Evolutionary conservation across 805 yeast species (phyloP), one percentile per base, ranked within the genome.

Genomic region (Candida quercuum): DNA sequence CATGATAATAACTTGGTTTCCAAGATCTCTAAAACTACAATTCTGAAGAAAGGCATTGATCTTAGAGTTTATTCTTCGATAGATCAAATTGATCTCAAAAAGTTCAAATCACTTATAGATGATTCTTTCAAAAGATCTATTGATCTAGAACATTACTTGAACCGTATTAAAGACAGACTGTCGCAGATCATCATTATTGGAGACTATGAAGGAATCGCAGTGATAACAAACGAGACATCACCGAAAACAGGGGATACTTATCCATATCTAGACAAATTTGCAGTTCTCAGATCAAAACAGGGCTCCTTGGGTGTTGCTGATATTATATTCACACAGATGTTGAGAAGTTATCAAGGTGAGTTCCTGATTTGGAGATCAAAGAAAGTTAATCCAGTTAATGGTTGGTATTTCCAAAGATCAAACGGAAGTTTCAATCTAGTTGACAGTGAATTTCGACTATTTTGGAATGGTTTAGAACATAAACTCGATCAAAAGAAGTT

Each of bases 401-500:
- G 88, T 54, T 93, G 99, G 99, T 91, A 91, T 56, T 93, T 91
- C 60, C 97, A 93, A 54, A 69, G 99, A 45, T 81, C 95, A 28
- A 64, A 70, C 14, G 95, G 95, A 1, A 79, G 81, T 20, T 54
- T 78, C 21, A 67, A 71, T 35, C 53, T 81, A 14, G 55, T 59
- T 2, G 63, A 63, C 31, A 49, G 49, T 33, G 56, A 53, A 17
- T 71, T 74, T 64, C 57, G 61, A 31, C 47, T 67, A 50, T 71
- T 71, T 47, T 71, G 74, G 74, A 56, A 60, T 28, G 64, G 68
- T 13, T n/a, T 41, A 45, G 14, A 45, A 52, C 32, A 13, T 3
- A 43, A 21, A 8, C 32, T 56, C 13, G 54, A 48, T 6, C 45
- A 59, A 4, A 56, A 61, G 3, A 66, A 72, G 32, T 48, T 79